A percentile compares a stretch with the other conserved stretches of the same genome.
These are phyloP conservation scores for Fusarium lyarnte DNA, from an alignment of 2,329 filamentous ascomycete species.

Conservation along the genomic window DNA sequence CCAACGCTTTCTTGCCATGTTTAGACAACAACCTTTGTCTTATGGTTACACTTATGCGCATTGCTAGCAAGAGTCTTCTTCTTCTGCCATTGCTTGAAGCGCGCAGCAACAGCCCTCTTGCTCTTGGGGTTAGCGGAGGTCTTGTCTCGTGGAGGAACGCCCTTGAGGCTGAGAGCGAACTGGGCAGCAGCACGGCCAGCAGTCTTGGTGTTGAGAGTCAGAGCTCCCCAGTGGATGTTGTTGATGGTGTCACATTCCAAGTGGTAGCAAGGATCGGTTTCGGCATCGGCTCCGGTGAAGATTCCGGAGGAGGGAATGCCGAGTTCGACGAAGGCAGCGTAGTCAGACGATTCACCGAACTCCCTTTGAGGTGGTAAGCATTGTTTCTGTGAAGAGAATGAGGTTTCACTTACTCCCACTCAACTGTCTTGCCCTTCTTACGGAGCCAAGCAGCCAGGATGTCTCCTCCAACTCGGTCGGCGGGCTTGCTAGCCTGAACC, in stretches of 20 bases:
- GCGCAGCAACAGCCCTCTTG: conserved; percentile 37
- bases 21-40: conserved; percentile 38
- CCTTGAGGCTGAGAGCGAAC: conserved; percentile 50
- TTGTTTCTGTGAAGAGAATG: too few relatives aligned
- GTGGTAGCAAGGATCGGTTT: conserved; percentile 52
- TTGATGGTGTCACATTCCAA: conserved; percentile 51
- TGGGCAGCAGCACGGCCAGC: conserved; percentile 62
- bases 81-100: conserved; percentile 41
- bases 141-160: conserved; percentile 47
- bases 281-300: conserved; percentile 52
- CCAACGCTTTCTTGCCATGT: background rate
- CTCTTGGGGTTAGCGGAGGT: conserved; percentile 43
- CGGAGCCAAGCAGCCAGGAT: conserved; percentile 49
- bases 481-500: conserved; percentile 54
- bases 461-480: conserved; percentile 49
- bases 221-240: conserved; percentile 55
- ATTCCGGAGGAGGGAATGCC: conserved; percentile 54
- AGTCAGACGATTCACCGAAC: conserved; percentile 53
- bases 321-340: conserved; percentile 52
- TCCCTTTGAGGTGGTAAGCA: too few relatives aligned
- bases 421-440: conserved; percentile 47
- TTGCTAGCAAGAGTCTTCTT: conserved; percentile 41
- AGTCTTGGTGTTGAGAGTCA: conserved; percentile 51
- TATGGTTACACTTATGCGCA: conserved; percentile 43
- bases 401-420: conserved; percentile 48